These are phyloP conservation scores for Sporobolomyces phaffii DNA, from an alignment of 768 basidiomycete species.

Conservation along the genomic window DNA sequence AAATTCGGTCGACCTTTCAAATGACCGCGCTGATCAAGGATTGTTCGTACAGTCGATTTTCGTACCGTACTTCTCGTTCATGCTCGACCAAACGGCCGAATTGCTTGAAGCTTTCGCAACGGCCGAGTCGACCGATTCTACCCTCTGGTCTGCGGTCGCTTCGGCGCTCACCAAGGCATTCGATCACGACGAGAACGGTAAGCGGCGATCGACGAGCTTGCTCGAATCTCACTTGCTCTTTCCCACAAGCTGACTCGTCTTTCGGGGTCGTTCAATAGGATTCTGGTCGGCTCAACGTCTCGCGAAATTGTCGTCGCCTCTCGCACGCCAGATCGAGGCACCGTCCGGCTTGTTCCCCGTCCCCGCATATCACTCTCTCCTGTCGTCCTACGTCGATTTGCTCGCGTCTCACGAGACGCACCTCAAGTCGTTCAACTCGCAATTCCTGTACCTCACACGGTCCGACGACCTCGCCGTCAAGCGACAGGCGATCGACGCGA, in stretches of 20 bases:
- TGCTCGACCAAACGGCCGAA: slow-evolving; percentile 63
- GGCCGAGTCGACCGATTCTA: slow-evolving; percentile 46
- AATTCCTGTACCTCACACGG: slow-evolving; percentile 80
- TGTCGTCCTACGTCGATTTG: slow-evolving; percentile 46
- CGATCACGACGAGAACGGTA: slow-evolving; percentile 72
- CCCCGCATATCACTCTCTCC: slow-evolving; percentile 18
- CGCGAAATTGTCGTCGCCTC: slow-evolving; percentile 55
- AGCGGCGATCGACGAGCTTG: slow-evolving; percentile 37
- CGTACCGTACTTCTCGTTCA: slow-evolving; percentile 80
- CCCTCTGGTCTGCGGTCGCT: slow-evolving; percentile 63
- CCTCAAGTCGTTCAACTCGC: slow-evolving; percentile 74
- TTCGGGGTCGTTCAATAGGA: slow-evolving; percentile 52
- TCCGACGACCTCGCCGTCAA: slow-evolving; percentile 69
- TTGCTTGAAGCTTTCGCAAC: slow-evolving; percentile 55
- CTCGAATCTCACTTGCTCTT: background rate
- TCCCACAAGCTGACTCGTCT: background rate
- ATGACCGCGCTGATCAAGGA: background rate
- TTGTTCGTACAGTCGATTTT: slow-evolving; percentile 60
- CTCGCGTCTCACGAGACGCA: slow-evolving; percentile 55
- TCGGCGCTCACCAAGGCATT: slow-evolving; percentile 64
- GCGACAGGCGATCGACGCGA: slow-evolving; percentile 62
- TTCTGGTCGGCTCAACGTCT: slow-evolving; percentile 87
- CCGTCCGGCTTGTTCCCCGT: slow-evolving; percentile 10
- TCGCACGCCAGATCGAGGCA: slow-evolving; percentile 60
- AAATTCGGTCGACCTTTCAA: background rate